Evolutionary conservation across 2,329 filamentous ascomycete genomes (phyloP).

Genomic region (Biscogniauxia marginata): DNA sequence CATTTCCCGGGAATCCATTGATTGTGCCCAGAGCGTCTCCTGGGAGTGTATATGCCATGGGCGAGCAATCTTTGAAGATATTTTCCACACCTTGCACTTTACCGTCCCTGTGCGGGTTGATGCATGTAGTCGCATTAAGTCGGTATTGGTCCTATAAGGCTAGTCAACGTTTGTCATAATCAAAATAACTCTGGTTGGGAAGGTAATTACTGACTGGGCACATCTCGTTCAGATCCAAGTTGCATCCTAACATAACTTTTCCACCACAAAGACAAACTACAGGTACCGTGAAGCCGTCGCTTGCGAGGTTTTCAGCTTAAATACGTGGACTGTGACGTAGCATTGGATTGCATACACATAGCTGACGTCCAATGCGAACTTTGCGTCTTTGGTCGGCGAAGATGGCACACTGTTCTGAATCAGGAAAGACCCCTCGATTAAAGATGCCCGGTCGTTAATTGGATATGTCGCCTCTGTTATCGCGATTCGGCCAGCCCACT

Average conservation of each 20-base stretch:
- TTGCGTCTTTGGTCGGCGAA: not conserved
- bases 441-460: constrained; percentile 14
- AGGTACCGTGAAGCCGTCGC: constrained; percentile 26
- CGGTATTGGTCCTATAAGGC: constrained; percentile 11
- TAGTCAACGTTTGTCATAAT: constrained; percentile 1
- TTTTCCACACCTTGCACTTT: not conserved
- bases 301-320: constrained; percentile 7
- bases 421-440: constrained; percentile 22
- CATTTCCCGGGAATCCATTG: constrained; percentile 17
- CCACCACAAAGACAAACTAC: constrained; percentile 20
- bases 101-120: constrained; percentile 19
- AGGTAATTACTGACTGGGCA: constrained; percentile 19
- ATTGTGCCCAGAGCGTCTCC: constrained; percentile 18
- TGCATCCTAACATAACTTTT: constrained; percentile 19
- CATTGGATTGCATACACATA: constrained; percentile 21
- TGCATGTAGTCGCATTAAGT: constrained; percentile 16
- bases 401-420: not conserved
- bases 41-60: constrained; percentile 22
- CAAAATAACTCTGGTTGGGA: not conserved
- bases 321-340: not conserved
- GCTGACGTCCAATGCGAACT: constrained; percentile 23
- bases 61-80: constrained; percentile 18
- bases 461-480: constrained; percentile 15
- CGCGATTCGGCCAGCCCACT: constrained; percentile 24
- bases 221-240: constrained; percentile 18